These are phyloP conservation scores for Auriscalpium vulgare DNA, from an alignment of 768 basidiomycete species.

Conservation along the genomic window DNA sequence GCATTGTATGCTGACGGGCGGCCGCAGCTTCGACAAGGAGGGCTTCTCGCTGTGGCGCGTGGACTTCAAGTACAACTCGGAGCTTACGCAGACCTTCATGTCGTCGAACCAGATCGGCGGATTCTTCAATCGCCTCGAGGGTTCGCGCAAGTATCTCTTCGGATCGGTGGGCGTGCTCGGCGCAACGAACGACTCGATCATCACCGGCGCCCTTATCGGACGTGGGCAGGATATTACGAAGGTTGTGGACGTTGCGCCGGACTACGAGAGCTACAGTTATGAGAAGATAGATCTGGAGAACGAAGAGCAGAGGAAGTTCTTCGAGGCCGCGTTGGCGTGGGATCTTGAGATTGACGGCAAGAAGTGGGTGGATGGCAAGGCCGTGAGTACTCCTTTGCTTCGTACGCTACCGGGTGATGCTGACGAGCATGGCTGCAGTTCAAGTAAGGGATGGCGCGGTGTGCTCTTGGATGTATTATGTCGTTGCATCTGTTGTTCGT, in stretches of 20 bases:
- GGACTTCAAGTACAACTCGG: conserved; percentile 95
- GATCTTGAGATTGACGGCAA: conserved; percentile 84
- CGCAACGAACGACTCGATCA: conserved; percentile 63
- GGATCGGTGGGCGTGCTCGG: conserved; percentile 91
- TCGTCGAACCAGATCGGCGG: conserved; percentile 90
- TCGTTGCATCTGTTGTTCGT: too few relatives aligned
- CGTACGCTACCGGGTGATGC: too few relatives aligned
- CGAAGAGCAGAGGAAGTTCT: conserved; percentile 76
- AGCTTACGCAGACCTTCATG: conserved; percentile 91
- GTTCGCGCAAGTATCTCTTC: conserved; percentile 93
- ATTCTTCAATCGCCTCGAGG: conserved; percentile 98
- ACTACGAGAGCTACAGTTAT: conserved; percentile 86
- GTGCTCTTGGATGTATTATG: too few relatives aligned
- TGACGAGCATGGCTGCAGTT: too few relatives aligned
- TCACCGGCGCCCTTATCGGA: conserved; percentile 74
- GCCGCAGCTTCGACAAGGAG: conserved; percentile 68
- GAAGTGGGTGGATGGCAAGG: conserved; percentile 88
- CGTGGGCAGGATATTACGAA: conserved; percentile 71
- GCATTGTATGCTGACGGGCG: conserved; percentile 3
- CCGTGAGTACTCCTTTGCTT: conserved; percentile 41
- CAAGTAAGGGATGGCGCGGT: too few relatives aligned
- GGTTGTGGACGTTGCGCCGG: conserved; percentile 76
- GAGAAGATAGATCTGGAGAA: conserved; percentile 68
- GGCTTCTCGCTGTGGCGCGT: conserved; percentile 90
- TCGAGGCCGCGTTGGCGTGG: conserved; percentile 91